Evolutionary conservation across 345 rosid genomes (phyloP).

Genomic region (Eutrema heterophyllum): DNA sequence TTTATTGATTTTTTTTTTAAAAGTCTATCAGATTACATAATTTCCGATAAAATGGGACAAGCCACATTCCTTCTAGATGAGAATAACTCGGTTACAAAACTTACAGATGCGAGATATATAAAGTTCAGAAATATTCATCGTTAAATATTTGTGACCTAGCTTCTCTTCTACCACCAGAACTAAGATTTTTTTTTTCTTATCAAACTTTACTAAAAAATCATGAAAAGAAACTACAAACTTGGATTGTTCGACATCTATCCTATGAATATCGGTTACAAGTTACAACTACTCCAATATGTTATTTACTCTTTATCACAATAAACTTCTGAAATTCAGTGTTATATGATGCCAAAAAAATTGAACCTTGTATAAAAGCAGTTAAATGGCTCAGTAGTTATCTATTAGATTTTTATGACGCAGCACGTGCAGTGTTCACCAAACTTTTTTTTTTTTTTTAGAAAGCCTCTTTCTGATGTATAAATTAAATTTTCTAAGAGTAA

Average conservation of each 20-base stretch:
- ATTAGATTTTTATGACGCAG: not conserved
- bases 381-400: not conserved
- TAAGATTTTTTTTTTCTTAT: not conserved
- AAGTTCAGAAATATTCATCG: not conserved
- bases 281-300: not conserved
- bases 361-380: not conserved
- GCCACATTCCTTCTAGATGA: not conserved
- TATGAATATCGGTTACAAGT: not conserved
- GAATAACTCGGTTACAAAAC: not conserved
- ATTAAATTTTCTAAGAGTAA: not conserved
- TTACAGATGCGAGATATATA: not conserved
- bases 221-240: not conserved
- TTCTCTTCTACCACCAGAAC: not conserved
- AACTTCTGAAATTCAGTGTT: not conserved
- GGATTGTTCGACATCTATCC: not conserved
- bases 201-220: not conserved
- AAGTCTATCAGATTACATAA: not conserved
- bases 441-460: not conserved
- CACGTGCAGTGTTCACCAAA: slow-evolving; percentile 1
- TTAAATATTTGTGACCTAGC: not conserved
- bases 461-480: slow-evolving; percentile 10
- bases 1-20: not conserved
- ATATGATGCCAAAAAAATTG: not conserved
- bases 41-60: not conserved
- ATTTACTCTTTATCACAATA: not conserved